Base-by-base conservation (phyloP, 23 red algal genomes). In the Gracilaria domingensis region DNA sequence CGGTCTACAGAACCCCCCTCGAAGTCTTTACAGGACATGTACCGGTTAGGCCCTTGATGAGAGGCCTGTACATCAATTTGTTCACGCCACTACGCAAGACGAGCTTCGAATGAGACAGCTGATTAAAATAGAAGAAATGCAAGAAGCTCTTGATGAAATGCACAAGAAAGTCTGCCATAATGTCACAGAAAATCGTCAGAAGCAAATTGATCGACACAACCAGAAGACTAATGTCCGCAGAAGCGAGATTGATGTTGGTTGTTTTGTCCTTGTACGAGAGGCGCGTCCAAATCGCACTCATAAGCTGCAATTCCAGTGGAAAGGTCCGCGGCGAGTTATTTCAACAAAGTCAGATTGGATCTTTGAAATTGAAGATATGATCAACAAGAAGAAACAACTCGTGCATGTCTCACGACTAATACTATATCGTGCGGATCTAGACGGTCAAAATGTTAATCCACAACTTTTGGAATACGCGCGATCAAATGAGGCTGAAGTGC, bases 321-420 rank as follows among this genome's bases (percentile, higher is more conserved):
- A 42, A 79, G 38, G 75, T 25, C 36, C 44, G 13, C 42, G 75
- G 12, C 36, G 8, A 28, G 50, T 79, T 4, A 25, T 57, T 79
- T 2, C 8, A 8, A 33, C 16, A 21, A 51, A 29, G 6, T 55
- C 45, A 55, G 39, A 44, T n/a, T 79, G 75, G 42, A 42, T 79
- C 42, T 79, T 51, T 57, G 42, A 79, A 51, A 21, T 79, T 57
- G 44, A 79, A 79, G 24, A 55, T 29, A 37, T 79, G 4, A 30
- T 79, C 4, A 9, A 53, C 26, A 37, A 79, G 5, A 57, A 79
- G 29, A 79, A 51, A 79, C 45, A 51, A 25, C 12, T 57, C 1
- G 36, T 79, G 3, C 75, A 79, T 79, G 75, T 47, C 3, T 47
- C 53, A 39, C 1, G 55, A 26, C 2, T 64, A 16, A 65, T 65